These are phyloP conservation scores for Suhomyces panamericanus DNA, from an alignment of 1,139 yeast species.

Conservation along the genomic window DNA sequence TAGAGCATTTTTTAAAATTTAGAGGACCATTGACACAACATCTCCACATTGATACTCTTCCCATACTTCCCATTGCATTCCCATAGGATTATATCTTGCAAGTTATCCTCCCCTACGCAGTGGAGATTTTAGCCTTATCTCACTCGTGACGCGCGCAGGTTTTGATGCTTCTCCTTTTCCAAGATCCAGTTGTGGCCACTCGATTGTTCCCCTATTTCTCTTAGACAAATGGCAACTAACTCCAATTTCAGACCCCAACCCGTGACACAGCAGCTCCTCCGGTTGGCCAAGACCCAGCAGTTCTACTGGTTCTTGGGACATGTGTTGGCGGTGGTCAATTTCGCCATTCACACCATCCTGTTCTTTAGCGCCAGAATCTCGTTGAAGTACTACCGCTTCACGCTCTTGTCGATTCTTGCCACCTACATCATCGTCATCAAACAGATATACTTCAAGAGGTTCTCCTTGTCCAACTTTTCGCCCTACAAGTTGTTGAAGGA, in stretches of 20 bases:
- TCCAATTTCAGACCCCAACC: constrained; percentile 15
- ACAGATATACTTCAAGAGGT: constrained; percentile 42
- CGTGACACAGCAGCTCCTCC: constrained; percentile 12
- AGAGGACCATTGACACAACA: no score
- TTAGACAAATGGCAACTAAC: constrained; percentile 4
- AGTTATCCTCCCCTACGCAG: no score
- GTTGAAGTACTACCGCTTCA: constrained; percentile 35
- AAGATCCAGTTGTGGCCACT: constrained; percentile 1
- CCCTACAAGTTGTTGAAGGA: constrained; percentile 31
- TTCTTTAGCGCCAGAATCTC: constrained; percentile 32
- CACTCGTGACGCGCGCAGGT: constrained; percentile 5
- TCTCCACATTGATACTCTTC: no score
- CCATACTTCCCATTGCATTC: no score
- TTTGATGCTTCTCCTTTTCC: constrained; percentile 2
- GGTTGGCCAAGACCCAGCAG: constrained; percentile 41
- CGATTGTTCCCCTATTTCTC: neutral
- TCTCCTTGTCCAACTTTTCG: constrained; percentile 18
- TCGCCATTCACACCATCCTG: constrained; percentile 32
- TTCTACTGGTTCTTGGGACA: constrained; percentile 58
- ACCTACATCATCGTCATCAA: constrained; percentile 51
- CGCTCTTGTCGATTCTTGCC: constrained; percentile 43
- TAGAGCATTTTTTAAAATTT: no score
- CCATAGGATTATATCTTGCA: no score
- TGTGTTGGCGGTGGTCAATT: constrained; percentile 38
- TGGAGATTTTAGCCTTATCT: neutral